Base-by-base conservation (phyloP, 2,329 filamentous ascomycete genomes). In the Orbilia blumenaviensis region DNA sequence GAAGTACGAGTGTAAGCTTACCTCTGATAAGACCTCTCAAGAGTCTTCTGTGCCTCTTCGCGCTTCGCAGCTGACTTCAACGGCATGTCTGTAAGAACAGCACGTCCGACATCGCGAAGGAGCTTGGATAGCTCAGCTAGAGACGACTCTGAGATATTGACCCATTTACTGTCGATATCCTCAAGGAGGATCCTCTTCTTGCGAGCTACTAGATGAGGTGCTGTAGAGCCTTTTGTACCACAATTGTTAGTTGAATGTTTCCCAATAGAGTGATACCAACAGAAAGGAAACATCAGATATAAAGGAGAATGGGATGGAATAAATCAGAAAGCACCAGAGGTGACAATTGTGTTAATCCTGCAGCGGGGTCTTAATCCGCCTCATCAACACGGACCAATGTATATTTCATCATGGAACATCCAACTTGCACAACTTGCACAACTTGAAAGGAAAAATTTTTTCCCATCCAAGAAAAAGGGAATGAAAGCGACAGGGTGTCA, bases 381-480 rank as follows among this genome's bases (percentile, higher is more conserved):
- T 77, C 73, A 77, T 77, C 46, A 77, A 77, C 73, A 77, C 73
- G 73, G 73, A 77, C 73, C 73, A 77, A 72, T 71, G 54, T 77
- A 72, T 60, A 72, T 67, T 71, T 77, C 73, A 77, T 77, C 66
- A 77, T 72, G 54, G 29, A 23, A 56, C 27, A 54, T 50, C 23
- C 38, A 63, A 46, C 7, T 8, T 12, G 42, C 52, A 14, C 23
- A 12, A 66, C 1, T 25, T 3, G 42, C 4, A 50, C 12, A 18
- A n/a, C n/a, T n/a, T n/a, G n/a, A n/a, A n/a, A n/a, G n/a, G n/a
- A 29, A 63, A 58, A 71, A 12, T 38, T 54, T 54, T 66, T 32
- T 29, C 42, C 12, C 32, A n/a, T n/a, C n/a, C n/a, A n/a, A n/a
- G 6, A 62, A 5, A 29, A 46, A 5, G 32, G 46, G 46, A 25